These are phyloP conservation scores for Metarhizium anisopliae DNA, from an alignment of 2,329 filamentous ascomycete species.

Conservation along the genomic window DNA sequence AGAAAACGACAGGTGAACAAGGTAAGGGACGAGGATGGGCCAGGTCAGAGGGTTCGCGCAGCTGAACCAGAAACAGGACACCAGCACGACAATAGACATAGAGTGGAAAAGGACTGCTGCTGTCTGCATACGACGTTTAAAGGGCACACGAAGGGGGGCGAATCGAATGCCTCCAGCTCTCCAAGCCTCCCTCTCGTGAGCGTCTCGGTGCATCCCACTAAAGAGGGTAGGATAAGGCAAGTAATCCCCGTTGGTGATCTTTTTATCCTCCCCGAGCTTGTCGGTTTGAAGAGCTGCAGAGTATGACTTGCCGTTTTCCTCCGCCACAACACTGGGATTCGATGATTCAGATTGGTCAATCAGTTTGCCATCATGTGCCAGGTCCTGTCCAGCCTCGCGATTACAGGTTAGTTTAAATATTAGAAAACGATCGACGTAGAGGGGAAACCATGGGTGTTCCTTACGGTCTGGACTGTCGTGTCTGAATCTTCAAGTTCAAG, in stretches of 20 bases:
- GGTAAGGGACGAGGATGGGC: slow-evolving; percentile 68
- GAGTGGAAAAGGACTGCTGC: slow-evolving; percentile 69
- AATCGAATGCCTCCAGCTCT: slow-evolving; percentile 59
- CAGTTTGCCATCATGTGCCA: neutral
- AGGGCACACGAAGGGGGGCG: slow-evolving; percentile 68
- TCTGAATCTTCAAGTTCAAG: neutral
- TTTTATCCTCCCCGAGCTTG: neutral
- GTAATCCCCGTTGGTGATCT: slow-evolving; percentile 6
- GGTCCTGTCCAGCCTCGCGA: neutral
- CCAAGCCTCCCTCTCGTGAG: slow-evolving; percentile 22
- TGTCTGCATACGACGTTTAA: slow-evolving; percentile 66
- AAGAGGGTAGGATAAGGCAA: slow-evolving; percentile 20
- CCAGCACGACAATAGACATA: slow-evolving; percentile 57
- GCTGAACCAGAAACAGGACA: slow-evolving; percentile 81
- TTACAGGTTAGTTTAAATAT: neutral
- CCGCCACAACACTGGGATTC: neutral
- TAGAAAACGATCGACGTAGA: neutral
- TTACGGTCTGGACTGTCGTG: neutral
- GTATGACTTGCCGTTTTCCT: neutral
- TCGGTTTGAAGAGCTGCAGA: neutral
- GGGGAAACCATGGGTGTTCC: neutral
- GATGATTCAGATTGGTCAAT: neutral
- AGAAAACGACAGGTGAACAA: slow-evolving; percentile 76
- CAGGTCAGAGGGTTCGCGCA: slow-evolving; percentile 88
- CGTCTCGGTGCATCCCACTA: slow-evolving; percentile 8